These are phyloP conservation scores for Argentina anserina DNA, from an alignment of 306 rosid species.

Conservation along the genomic window DNA sequence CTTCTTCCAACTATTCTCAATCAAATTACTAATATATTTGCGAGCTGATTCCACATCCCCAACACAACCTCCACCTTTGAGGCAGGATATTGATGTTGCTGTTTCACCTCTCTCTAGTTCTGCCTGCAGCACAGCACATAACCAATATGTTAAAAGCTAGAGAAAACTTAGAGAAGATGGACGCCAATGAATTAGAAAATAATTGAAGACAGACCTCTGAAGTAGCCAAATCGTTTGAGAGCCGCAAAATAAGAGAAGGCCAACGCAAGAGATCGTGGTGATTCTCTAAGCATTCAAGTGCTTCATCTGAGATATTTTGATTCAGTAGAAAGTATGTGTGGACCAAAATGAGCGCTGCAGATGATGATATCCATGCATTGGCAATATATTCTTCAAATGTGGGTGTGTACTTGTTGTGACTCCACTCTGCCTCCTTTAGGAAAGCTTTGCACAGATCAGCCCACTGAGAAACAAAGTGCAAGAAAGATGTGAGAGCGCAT, in stretches of 20 bases:
- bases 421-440: slow-evolving; percentile 49
- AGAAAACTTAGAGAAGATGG: not conserved
- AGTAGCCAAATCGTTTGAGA: slow-evolving; percentile 56
- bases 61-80: slow-evolving; percentile 25
- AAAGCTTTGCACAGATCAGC: slow-evolving; percentile 50
- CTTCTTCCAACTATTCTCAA: slow-evolving; percentile 46
- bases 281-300: slow-evolving; percentile 27
- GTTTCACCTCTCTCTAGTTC: slow-evolving; percentile 57
- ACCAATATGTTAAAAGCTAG: not conserved
- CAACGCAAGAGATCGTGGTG: slow-evolving; percentile 26
- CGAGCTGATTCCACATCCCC: slow-evolving; percentile 36
- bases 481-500: not conserved
- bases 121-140: slow-evolving; percentile 20
- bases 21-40: slow-evolving; percentile 3
- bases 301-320: slow-evolving; percentile 31
- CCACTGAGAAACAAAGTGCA: slow-evolving; percentile 34
- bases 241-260: slow-evolving; percentile 49
- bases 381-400: slow-evolving; percentile 39
- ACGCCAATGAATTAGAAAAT: not conserved
- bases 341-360: slow-evolving; percentile 28
- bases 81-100: slow-evolving; percentile 40
- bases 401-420: slow-evolving; percentile 29
- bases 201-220: slow-evolving; percentile 25
- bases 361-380: slow-evolving; percentile 46
- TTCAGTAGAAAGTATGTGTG: slow-evolving; percentile 41